Percentiles rank a stretch among this genome's conserved stretches.
phyloP scores from a whole-genome alignment of 257 asterid species.

The Nicotiana tabacum region DNA sequence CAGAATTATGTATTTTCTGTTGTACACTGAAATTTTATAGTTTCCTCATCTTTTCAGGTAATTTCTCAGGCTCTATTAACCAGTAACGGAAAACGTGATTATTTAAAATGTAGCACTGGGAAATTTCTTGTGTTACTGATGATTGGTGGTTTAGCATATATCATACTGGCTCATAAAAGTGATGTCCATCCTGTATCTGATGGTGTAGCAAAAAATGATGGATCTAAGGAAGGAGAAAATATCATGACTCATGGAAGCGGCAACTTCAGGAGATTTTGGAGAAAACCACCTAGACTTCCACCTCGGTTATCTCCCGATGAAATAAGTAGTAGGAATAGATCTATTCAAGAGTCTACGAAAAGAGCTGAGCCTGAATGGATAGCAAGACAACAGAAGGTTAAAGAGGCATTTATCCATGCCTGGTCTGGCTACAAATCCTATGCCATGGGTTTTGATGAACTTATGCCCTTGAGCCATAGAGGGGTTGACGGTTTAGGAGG shows the following conservation, averaged over 20 bases:
- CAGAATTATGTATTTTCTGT: slow-evolving; percentile 2
- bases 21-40: slow-evolving; percentile 12
- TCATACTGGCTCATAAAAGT: slow-evolving; percentile 52
- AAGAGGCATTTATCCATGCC: slow-evolving; percentile 81
- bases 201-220: slow-evolving; percentile 28
- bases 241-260: slow-evolving; percentile 41
- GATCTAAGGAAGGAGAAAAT: slow-evolving; percentile 42
- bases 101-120: slow-evolving; percentile 69
- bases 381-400: slow-evolving; percentile 66
- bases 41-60: slow-evolving; percentile 43
- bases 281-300: slow-evolving; percentile 81
- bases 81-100: slow-evolving; percentile 41
- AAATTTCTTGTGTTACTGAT: slow-evolving; percentile 67
- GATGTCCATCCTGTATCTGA: slow-evolving; percentile 26
- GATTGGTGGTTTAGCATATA: slow-evolving; percentile 65
- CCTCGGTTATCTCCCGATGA: slow-evolving; percentile 88
- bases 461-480: slow-evolving; percentile 81
- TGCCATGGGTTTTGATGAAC: slow-evolving; percentile 93
- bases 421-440: slow-evolving; percentile 81
- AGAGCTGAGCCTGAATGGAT: slow-evolving; percentile 52
- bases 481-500: slow-evolving; percentile 92
- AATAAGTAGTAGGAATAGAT: slow-evolving; percentile 41
- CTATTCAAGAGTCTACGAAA: slow-evolving; percentile 30
- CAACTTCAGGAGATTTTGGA: slow-evolving; percentile 58
- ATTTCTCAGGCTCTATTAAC: slow-evolving; percentile 49